Evolutionary conservation across 352 stramenopile genomes (phyloP), one percentile per base, ranked within the genome.

Genomic region (Globisporangium mamillatum): DNA sequence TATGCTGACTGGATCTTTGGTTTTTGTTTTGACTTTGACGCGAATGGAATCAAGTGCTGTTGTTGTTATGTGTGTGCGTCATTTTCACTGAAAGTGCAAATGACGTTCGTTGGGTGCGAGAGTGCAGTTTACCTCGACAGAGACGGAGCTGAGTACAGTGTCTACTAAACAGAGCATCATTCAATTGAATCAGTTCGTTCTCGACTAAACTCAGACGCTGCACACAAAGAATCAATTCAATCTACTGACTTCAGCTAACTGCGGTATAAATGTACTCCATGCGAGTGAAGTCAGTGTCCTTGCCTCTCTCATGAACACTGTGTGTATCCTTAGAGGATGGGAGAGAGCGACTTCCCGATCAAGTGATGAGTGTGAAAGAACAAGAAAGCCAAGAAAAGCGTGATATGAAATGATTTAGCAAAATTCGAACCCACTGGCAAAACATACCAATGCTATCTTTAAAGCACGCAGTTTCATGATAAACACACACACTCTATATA

Each of bases 291-390:
- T 16, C 3, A 20, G n/a, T 58, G n/a, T 29, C 22, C 27, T 9
- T 22, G 20, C 18, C 62, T 50, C 68, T 54, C 4, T 70, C 64
- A 32, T n/a, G 41, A 9, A n/a, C 4, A 50, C 41, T 50, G 41
- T 50, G 16, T 10, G 4, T 50, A 50, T 20, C 41, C 7, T 48
- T 7, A n/a, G 16, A 18, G 16, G 41, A 50, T n/a, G 41, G 41
- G 41, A 50, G 41, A 50, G 41, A 50, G 41, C 7, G 4, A n/a
- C 12, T 14, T n/a, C 38, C 14, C 16, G 5, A 50, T 22, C 41
- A 50, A 50, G 41, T n/a, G 41, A 50, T 50, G 41, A 50, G 41
- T 50, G 41, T 4, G 41, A 50, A 50, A 50, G 41, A 22, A 10
- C 4, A 16, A 50, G 41, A 41, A 41, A 41, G 2, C 8, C 8